Conservation (phyloP, 2,329 filamentous ascomycete genomes). For the Microcera coccophila region DNA sequence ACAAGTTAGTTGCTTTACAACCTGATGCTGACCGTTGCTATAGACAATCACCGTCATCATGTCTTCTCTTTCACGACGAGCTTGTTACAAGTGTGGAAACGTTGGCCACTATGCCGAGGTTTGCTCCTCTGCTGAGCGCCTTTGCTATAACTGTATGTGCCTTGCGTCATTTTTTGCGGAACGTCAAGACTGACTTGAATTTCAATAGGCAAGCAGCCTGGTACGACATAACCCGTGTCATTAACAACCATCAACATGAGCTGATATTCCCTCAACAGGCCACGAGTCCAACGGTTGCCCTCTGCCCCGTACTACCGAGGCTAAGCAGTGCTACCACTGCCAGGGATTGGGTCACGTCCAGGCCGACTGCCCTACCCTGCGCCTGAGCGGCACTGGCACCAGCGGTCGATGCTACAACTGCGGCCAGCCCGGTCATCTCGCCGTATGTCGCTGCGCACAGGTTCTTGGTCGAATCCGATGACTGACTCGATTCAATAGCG, state of each 20-base stretch:
- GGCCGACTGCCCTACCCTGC: constrained; percentile 95
- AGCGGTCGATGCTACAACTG: constrained; percentile 96
- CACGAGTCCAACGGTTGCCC: constrained; percentile 99
- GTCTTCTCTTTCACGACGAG: constrained; percentile 77
- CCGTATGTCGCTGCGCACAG: constrained; percentile 53
- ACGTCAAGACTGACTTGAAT: constrained; percentile 18
- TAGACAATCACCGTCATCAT: constrained; percentile 45
- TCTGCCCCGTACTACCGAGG: constrained; percentile 92
- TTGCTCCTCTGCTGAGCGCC: constrained; percentile 94
- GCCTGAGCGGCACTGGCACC: constrained; percentile 76
- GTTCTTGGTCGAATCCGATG: background rate
- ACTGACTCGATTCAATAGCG: constrained; percentile 48
- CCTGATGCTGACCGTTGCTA: no score
- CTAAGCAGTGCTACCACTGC: constrained; percentile 99
- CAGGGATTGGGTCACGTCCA: constrained; percentile 97
- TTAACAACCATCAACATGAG: background rate
- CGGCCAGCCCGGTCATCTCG: constrained; percentile 86
- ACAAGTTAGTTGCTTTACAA: no score
- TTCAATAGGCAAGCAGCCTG: constrained; percentile 70
- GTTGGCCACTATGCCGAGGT: constrained; percentile 82
- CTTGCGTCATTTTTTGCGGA: background rate
- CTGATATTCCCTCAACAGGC: constrained; percentile 39
- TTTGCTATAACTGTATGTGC: constrained; percentile 96
- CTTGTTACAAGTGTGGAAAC: constrained; percentile 81
- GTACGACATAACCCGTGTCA: constrained; percentile 33